Evolutionary conservation across 768 basidiomycete genomes (phyloP).

Genomic region (Russula brevipes): DNA sequence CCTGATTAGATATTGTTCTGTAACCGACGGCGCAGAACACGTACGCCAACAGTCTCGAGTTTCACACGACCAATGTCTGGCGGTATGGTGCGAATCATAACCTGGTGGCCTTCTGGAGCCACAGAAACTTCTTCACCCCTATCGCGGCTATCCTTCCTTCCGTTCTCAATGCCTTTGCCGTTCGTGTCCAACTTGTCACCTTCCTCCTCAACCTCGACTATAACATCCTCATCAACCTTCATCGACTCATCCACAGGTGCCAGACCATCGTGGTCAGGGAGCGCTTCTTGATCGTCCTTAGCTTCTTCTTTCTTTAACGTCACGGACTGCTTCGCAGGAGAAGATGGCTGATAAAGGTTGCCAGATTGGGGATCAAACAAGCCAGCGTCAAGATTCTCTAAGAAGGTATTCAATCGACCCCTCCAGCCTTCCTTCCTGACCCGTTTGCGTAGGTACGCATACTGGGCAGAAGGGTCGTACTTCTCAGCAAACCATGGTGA

Average conservation of each 20-base stretch:
- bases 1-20: constrained; percentile 16
- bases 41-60: constrained; percentile 71
- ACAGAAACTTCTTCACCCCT: constrained; percentile 55
- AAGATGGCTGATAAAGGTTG: constrained; percentile 49
- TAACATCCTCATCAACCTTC: constrained; percentile 75
- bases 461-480: constrained; percentile 77
- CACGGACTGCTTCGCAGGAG: constrained; percentile 47
- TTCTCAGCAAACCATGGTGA: constrained; percentile 98
- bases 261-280: constrained; percentile 27
- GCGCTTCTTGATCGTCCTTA: constrained; percentile 34
- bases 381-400: constrained; percentile 77
- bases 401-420: constrained; percentile 63
- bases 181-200: constrained; percentile 58
- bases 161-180: constrained; percentile 45
- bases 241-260: constrained; percentile 51
- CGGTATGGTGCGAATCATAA: constrained; percentile 93
- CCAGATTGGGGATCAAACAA: constrained; percentile 76
- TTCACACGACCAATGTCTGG: constrained; percentile 87
- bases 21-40: constrained; percentile 15
- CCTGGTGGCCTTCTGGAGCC: constrained; percentile 75
- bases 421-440: constrained; percentile 84
- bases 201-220: constrained; percentile 69
- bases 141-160: constrained; percentile 50
- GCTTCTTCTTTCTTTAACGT: constrained; percentile 41
- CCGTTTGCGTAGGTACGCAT: constrained; percentile 64